phyloP scores from a whole-genome alignment of 148 eudicot species.

The Heliamphora exappendiculata region DNA sequence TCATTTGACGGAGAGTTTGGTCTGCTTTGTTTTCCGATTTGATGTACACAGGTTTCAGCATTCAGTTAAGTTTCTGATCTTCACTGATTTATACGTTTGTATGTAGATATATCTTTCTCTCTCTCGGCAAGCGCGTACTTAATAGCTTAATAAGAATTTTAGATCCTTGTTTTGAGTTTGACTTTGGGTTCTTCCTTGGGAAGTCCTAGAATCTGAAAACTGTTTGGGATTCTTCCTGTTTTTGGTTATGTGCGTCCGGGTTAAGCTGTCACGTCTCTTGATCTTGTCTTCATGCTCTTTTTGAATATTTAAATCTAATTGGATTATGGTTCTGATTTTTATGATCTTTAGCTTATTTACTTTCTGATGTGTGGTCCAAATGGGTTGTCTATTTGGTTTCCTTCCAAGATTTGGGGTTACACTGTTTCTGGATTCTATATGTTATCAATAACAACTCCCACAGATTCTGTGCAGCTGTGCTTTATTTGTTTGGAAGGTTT shows the following conservation, averaged over 20 bases:
- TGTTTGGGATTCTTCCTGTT: neutral
- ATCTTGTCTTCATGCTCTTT: neutral
- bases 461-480: neutral
- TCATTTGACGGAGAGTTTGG: neutral
- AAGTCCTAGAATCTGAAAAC: neutral
- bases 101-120: neutral
- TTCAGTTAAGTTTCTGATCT: neutral
- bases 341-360: neutral
- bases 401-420: slow-evolving; percentile 3
- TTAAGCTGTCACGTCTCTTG: neutral
- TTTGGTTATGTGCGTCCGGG: neutral
- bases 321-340: neutral
- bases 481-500: neutral
- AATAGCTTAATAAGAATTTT: neutral
- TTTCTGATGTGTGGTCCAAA: neutral
- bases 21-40: neutral
- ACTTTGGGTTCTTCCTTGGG: neutral
- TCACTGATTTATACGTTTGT: neutral
- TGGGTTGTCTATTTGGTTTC: neutral
- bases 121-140: neutral
- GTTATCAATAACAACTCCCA: neutral
- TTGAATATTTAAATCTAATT: neutral
- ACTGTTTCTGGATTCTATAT: neutral
- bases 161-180: neutral
- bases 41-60: neutral